Percentiles rank a stretch among this genome's conserved stretches.
Conservation (phyloP, 2,329 filamentous ascomycete genomes). For the Penicillium sp. region DNA sequence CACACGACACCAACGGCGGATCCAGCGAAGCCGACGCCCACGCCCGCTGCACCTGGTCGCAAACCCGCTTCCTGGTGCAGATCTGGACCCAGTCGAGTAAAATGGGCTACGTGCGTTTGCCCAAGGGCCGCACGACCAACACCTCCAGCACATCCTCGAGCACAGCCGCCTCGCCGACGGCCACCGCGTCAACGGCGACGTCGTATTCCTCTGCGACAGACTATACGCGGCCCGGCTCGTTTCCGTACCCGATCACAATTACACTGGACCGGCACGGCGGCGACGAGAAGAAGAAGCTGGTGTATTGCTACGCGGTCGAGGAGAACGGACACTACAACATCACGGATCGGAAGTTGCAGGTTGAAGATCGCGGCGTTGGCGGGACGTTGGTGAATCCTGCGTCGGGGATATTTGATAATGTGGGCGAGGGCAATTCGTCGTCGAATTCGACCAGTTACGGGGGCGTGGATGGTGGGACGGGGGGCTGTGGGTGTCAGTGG, state of each 20-base stretch:
- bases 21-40: conserved; percentile 46
- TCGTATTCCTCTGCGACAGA: conserved; percentile 41
- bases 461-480: conserved; percentile 59
- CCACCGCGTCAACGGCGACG: conserved; percentile 17
- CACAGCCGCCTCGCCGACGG: conserved; percentile 5
- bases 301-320: conserved; percentile 61
- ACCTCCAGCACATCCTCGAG: too few species aligned
- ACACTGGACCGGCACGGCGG: conserved; percentile 61
- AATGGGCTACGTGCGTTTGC: conserved; percentile 27
- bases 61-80: conserved; percentile 60
- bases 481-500: conserved; percentile 61
- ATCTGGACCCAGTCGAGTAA: conserved; percentile 58
- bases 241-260: conserved; percentile 61
- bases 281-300: conserved; percentile 51
- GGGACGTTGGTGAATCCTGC: conserved; percentile 54
- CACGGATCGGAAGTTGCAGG: conserved; percentile 46
- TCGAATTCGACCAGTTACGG: conserved; percentile 26
- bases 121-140: conserved; percentile 9
- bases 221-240: conserved; percentile 54
- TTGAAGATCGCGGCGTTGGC: conserved; percentile 53
- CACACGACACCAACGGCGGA: conserved; percentile 49
- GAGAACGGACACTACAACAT: conserved; percentile 47
- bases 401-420: conserved; percentile 42
- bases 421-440: conserved; percentile 3
- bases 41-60: conserved; percentile 56